phyloP scores from a whole-genome alignment of 2,329 filamentous ascomycete species.

The Fusarium annulatum region DNA sequence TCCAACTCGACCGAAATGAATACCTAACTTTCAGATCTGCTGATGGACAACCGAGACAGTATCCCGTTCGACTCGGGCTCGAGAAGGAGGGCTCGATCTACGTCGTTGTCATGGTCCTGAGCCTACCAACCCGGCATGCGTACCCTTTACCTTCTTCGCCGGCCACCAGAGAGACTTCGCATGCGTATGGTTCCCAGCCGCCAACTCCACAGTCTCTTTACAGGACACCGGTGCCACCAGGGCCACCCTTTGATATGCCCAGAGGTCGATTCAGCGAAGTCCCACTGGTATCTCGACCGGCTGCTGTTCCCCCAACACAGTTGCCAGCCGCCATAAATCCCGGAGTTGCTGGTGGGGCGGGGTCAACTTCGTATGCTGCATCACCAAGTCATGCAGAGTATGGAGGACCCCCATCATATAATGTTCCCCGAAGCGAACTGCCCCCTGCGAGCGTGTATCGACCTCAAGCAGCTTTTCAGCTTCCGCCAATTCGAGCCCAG shows the following conservation, averaged over 20 bases:
- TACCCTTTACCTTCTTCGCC: conserved; percentile 59
- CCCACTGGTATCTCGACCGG: conserved; percentile 37
- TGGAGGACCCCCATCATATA: conserved; percentile 59
- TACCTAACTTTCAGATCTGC: conserved; percentile 64
- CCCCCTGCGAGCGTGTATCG: conserved; percentile 48
- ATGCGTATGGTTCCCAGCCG: conserved; percentile 54
- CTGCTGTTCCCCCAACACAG: conserved; percentile 46
- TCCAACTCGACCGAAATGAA: conserved; percentile 64
- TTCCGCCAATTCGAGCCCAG: conserved; percentile 61
- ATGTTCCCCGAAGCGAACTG: conserved; percentile 65
- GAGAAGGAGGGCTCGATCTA: conserved; percentile 71
- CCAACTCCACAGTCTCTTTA: conserved; percentile 49
- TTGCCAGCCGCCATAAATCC: conserved; percentile 48
- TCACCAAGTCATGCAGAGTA: conserved; percentile 60
- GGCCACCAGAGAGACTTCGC: conserved; percentile 56
- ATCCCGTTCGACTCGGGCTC: conserved; percentile 65
- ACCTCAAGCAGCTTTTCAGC: conserved; percentile 54
- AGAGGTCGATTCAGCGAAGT: conserved; percentile 56
- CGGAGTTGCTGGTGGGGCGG: conserved; percentile 8
- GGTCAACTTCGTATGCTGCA: conserved; percentile 54
- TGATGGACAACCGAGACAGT: conserved; percentile 63
- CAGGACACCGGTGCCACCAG: conserved; percentile 58
- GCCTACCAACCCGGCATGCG: conserved; percentile 50
- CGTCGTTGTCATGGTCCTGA: conserved; percentile 66
- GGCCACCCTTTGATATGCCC: conserved; percentile 59